Base-by-base conservation (phyloP, 495 filamentous ascomycete species). In the Lasiosphaeria ovina region DNA sequence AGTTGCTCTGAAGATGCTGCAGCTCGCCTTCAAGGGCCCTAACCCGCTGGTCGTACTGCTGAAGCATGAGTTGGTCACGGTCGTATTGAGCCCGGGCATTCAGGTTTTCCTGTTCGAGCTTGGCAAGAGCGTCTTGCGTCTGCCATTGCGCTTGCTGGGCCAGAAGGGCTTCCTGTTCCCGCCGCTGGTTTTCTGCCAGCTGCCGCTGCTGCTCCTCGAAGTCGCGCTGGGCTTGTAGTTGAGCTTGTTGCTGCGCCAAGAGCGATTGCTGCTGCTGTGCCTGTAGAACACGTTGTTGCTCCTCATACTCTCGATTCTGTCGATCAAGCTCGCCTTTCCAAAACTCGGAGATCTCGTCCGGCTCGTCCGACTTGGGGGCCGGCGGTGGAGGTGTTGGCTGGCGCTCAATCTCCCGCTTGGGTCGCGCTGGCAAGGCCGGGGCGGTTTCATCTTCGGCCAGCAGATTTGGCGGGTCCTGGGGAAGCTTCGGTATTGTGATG, bases 81-180 rank as follows among this genome's bases (percentile, higher is more conserved):
- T 97, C 92, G 70, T 97, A 97, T 73, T 98, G 94, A 6, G 92
- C 92, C 40, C 93, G 84, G 6, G 94, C 93, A 68, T 94, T 93
- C 35, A 98, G 77, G 68, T 98, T 96, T 74, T 97, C 92, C 59
- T 88, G 89, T 74, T 98, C 93, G 24, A 98, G 78, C 76, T 98
- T 93, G 10, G 93, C 94, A 69, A 97, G 78, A 24, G 91, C 88
- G 16, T 94, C 95, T 68, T 98, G 92, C 0, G 93, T 96, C 61
- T 97, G 93, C 69, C 90, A 88, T 62, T 91, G 85, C 61, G 89
- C 90, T 62, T 98, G 94, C 54, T 98, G 91, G 34, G 85, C 81
- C 67, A 93, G 73, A 48, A 98, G 76, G 53, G 94, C 90, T 67
- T 97, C 92, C 66, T 97, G 93, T 32, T 95, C 93, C 48, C 91